A percentile compares a stretch with the other conserved stretches of the same genome.
Evolutionary conservation across 805 yeast species (phyloP).

Genomic region (Barnettozyma botsteinii): DNA sequence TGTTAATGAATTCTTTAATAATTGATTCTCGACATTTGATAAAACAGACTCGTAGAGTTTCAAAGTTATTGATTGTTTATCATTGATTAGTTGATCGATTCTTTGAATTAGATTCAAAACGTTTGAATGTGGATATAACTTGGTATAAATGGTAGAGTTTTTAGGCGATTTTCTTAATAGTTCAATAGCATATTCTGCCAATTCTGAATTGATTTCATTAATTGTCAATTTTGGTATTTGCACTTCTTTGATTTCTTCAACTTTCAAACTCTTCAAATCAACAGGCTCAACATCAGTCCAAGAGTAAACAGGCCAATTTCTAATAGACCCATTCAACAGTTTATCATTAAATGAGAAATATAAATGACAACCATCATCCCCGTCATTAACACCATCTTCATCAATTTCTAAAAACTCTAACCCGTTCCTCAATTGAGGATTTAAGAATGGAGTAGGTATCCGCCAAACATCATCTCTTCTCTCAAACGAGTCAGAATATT

Average conservation of each 20-base stretch:
- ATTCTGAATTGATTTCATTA: conserved; percentile 24
- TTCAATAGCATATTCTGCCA: conserved; percentile 20
- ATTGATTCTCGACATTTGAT: conserved; percentile 14
- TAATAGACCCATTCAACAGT: conserved; percentile 5
- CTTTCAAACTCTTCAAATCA: background rate
- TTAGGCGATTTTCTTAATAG: conserved; percentile 26
- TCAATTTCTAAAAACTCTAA: conserved; percentile 26
- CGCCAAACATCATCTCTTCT: conserved; percentile 14
- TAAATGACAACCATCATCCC: conserved; percentile 27
- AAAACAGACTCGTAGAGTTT: conserved; percentile 15
- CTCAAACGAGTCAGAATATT: conserved; percentile 21
- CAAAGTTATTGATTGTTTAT: conserved; percentile 15
- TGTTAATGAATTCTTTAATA: conserved; percentile 18
- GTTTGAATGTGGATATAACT: conserved; percentile 22
- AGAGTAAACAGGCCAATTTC: conserved; percentile 20
- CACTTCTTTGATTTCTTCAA: background rate
- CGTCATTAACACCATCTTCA: conserved; percentile 15
- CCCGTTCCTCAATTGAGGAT: background rate
- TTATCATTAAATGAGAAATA: conserved; percentile 22
- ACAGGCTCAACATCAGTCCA: conserved; percentile 13
- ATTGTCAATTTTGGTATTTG: conserved; percentile 12
- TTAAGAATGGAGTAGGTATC: conserved; percentile 27
- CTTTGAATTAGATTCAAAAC: conserved; percentile 14
- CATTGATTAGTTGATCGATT: conserved; percentile 11
- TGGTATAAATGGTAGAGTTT: conserved; percentile 24